Evolutionary conservation across 371 early-diverging fungal genomes (phyloP), one percentile per base, ranked within the genome.

Genomic region (Mortierella sp.): DNA sequence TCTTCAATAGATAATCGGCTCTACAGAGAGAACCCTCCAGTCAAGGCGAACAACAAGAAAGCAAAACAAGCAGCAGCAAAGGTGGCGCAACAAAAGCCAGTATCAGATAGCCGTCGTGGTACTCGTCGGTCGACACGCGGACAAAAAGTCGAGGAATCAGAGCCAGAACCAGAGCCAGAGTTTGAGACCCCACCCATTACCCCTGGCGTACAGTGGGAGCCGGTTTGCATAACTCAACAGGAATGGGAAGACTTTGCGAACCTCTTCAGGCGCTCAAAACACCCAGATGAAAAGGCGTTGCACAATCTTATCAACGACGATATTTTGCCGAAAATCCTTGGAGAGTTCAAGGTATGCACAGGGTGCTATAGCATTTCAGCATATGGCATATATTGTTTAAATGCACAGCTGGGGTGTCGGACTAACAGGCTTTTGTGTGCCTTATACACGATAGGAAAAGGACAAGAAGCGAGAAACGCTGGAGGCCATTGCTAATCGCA

Each of bases 161-260:
- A 83, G 18, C 65, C 43, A 38, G 78, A 83, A 24, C 65, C 38
- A 38, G 78, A 87, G 27, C 70, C 70, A 29, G 79, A 80, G 49
- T 72, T 71, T 41, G 54, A 81, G 55, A 75, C 78, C 3, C 88
- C 83, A 6, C 83, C 81, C 21, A 80, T 79, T 38, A 81, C 88
- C 32, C 77, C 81, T 29, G 82, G 88, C 14, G 83, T 81, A 27
- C 74, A 74, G 73, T 92, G 91, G 81, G 86, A 85, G 58, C 86
- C 86, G 3, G 77, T 93, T 0, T 95, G 95, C 77, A 71, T 86
- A 5, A 91, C 93, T 8, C 83, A 85, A 2, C 73, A 82, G 12
- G 94, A 95, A 21, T 95, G 96, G 96, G 88, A 90, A 41, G 80
- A 88, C 6, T 92, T 94, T 75, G 92, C 95, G 4, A 71, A 76